Evolutionary conservation across 2,329 filamentous ascomycete genomes (phyloP), one percentile per base, ranked within the genome.

Genomic region (Pseudopyricularia cyperi): DNA sequence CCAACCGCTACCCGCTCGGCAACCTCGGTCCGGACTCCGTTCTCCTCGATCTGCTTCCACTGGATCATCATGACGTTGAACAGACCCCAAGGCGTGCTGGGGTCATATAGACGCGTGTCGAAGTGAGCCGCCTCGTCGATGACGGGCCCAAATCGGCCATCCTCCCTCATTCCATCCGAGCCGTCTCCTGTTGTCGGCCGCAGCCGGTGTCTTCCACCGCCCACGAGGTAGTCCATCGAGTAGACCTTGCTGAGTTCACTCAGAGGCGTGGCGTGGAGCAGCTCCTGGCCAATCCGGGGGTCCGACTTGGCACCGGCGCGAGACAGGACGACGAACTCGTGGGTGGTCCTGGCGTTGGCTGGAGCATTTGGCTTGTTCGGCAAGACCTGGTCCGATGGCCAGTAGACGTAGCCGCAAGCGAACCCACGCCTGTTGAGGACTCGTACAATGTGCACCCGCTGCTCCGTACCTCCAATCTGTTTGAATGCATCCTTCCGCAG

Each of bases 11-110:
- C 37, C 28, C 49, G 30, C 49, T 51, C 49, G 33, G 49, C 49
- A 24, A 51, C 37, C 14, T 51, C 24, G 5, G 19, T 17, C 7
- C 15, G 8, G 15, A 35, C 33, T 14, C 33, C 11, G 12, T 39
- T 34, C 8, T 30, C 22, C 48, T 37, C 33, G 8, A 24, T 15
- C 7, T 11, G 7, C 34, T 17, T 44, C 49, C 49, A 44, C 30
- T 46, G 24, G n/a, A 51, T 51, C 49, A 51, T 51, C 49, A 51
- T 51, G 26, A 51, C 49, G 17, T 51, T 51, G 37, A 51, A 51
- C 4, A 51, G 37, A 9, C 49, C 49, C 49, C 49, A 51, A 11
- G 49, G 49, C 26, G 49, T 46, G 37, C 35, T 46, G 12, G 28
- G 35, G 14, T 46, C 37, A 24, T 51, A 51, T 5, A 51, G n/a